Percentiles rank a stretch among this genome's conserved stretches.
phyloP scores from a whole-genome alignment of 148 eudicot genomes.

The Chenopodium suecicum region DNA sequence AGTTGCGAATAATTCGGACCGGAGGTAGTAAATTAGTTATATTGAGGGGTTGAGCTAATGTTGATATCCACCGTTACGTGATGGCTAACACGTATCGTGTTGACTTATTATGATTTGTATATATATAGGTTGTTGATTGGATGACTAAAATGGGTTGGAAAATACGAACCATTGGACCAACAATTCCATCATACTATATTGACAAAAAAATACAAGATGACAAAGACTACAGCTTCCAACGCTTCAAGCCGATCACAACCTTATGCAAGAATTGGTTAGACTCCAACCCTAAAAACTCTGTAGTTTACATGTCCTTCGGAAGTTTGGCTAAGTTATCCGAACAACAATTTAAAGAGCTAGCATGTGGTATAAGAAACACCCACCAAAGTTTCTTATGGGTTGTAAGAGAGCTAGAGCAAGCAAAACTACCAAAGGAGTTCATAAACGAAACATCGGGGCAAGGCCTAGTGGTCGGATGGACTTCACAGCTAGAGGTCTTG shows the following conservation, averaged over 20 bases:
- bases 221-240: constrained; percentile 47
- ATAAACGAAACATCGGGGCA: constrained; percentile 9
- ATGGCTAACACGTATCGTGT: neutral
- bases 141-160: constrained; percentile 38
- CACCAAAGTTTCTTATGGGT: constrained; percentile 56
- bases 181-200: constrained; percentile 52
- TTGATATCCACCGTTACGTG: too few relatives aligned
- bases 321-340: constrained; percentile 39
- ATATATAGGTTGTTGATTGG: constrained; percentile 37
- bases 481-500: constrained; percentile 51
- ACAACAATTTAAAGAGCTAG: constrained; percentile 50
- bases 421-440: constrained; percentile 44
- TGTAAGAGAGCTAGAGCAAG: constrained; percentile 39
- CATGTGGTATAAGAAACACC: constrained; percentile 34
- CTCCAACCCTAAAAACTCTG: constrained; percentile 42
- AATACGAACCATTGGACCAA: constrained; percentile 54
- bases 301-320: constrained; percentile 63
- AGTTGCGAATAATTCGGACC: too few relatives aligned
- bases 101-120: neutral
- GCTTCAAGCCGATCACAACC: constrained; percentile 32
- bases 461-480: constrained; percentile 53
- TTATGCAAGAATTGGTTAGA: constrained; percentile 45
- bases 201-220: constrained; percentile 51
- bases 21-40: too few relatives aligned
- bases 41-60: neutral